A percentile compares a stretch with the other conserved stretches of the same genome.
phyloP scores from a whole-genome alignment of 2,329 filamentous ascomycete genomes.

The Sporothrix pallida region DNA sequence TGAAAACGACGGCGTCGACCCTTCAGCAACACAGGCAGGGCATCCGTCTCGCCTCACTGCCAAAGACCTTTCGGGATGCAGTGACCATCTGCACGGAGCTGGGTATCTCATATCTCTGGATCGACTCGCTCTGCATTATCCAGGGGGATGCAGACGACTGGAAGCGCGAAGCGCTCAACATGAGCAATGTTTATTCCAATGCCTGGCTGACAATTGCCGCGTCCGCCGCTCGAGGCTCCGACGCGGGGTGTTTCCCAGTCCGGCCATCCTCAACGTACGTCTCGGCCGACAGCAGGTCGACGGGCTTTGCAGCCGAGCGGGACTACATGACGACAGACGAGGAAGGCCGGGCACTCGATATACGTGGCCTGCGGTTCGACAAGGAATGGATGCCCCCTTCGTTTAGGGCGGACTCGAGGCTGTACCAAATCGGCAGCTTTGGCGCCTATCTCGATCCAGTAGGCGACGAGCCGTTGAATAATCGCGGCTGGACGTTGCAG shows the following conservation, averaged over 20 bases:
- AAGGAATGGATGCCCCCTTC: no score
- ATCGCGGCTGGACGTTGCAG: no score
- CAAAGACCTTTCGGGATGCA: neutral
- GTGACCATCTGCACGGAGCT: neutral
- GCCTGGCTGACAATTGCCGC: conserved; percentile 14
- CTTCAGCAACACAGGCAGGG: neutral
- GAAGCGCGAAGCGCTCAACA: conserved; percentile 27
- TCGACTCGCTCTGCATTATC: conserved; percentile 33
- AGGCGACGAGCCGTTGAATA: no score
- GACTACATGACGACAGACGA: no score
- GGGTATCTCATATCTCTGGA: neutral
- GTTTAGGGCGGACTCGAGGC: no score
- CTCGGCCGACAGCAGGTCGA: neutral
- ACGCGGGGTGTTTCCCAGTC: neutral
- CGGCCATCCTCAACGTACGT: neutral
- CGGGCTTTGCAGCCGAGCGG: neutral
- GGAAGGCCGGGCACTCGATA: no score
- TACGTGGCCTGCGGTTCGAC: no score
- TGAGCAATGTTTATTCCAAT: conserved; percentile 39
- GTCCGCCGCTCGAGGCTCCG: neutral
- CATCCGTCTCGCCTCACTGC: neutral
- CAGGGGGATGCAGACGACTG: conserved; percentile 32
- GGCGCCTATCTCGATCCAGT: no score
- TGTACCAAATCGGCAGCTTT: no score
- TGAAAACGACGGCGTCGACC: neutral